A percentile compares a stretch with the other conserved stretches of the same genome.
These are phyloP conservation scores for Acer negundo DNA, from an alignment of 345 rosid genomes.

Conservation along the genomic window DNA sequence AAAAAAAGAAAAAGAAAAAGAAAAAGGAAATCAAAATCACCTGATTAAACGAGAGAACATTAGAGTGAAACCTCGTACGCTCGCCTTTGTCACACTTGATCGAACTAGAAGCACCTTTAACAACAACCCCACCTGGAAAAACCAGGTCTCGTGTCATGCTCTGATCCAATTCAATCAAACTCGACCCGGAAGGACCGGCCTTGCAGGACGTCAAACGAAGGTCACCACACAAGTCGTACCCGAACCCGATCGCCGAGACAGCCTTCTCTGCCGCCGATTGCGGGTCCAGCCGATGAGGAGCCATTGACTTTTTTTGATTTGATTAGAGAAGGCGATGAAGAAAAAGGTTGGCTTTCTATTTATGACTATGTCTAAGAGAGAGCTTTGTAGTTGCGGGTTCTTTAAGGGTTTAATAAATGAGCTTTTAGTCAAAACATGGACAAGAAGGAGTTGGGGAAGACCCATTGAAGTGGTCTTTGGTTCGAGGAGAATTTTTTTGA, in stretches of 20 bases:
- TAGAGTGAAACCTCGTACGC: constrained; percentile 76
- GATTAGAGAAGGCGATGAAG: not conserved
- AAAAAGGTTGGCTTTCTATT: no score
- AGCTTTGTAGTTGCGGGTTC: not conserved
- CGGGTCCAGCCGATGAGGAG: constrained; percentile 52
- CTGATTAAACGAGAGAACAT: constrained; percentile 84
- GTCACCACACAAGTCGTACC: constrained; percentile 69
- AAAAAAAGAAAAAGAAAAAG: not conserved
- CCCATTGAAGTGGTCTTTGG: constrained; percentile 37
- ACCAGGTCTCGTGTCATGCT: constrained; percentile 49
- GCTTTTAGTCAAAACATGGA: not conserved
- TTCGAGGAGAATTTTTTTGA: not conserved
- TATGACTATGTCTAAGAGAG: not conserved
- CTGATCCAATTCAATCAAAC: constrained; percentile 58
- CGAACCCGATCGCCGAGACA: constrained; percentile 82
- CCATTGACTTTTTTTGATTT: constrained; percentile 31
- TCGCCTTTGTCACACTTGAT: constrained; percentile 97
- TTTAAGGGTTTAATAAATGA: constrained; percentile 12
- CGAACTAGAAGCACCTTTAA: constrained; percentile 54
- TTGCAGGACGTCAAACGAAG: constrained; percentile 63
- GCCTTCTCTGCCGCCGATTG: constrained; percentile 84
- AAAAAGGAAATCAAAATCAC: constrained; percentile 28
- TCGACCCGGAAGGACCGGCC: constrained; percentile 48
- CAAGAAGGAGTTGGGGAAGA: constrained; percentile 1
- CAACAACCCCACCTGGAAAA: constrained; percentile 77